Conservation (phyloP, 805 yeast genomes). For the Ogataea zsoltii region DNA sequence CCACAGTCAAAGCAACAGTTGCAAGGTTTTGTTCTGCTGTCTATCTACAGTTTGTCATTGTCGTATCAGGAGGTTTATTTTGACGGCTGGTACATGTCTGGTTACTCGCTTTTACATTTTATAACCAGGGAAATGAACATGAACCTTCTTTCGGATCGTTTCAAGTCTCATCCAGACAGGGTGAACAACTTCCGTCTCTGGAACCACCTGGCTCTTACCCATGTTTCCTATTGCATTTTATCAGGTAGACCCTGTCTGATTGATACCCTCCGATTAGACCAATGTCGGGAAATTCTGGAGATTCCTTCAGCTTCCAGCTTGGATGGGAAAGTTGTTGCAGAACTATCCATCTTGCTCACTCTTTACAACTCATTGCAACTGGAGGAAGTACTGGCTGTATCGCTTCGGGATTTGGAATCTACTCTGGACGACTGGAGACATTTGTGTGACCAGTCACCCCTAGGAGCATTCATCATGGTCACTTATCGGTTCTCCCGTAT, state of each 20-base stretch:
- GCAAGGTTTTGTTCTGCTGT: constrained; percentile 61
- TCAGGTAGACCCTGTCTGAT: constrained; percentile 69
- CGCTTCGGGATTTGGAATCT: constrained; percentile 25
- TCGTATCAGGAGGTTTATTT: constrained; percentile 52
- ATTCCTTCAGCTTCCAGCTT: constrained; percentile 64
- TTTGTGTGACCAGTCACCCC: constrained; percentile 23
- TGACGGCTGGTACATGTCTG: constrained; percentile 71
- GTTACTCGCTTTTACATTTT: constrained; percentile 62
- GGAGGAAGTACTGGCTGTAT: constrained; percentile 25
- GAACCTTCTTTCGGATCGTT: constrained; percentile 25
- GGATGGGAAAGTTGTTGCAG: constrained; percentile 76
- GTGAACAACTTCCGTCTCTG: constrained; percentile 58
- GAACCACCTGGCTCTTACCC: constrained; percentile 69
- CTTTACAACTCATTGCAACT: constrained; percentile 59
- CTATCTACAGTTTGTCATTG: constrained; percentile 60
- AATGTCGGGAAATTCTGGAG: constrained; percentile 58
- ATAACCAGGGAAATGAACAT: constrained; percentile 48
- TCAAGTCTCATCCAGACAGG: constrained; percentile 30
- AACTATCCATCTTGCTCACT: constrained; percentile 57
- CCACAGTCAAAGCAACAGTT: constrained; percentile 52
- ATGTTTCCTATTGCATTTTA: constrained; percentile 59
- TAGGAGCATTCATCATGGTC: constrained; percentile 19
- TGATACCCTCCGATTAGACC: constrained; percentile 58
- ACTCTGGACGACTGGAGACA: constrained; percentile 29
- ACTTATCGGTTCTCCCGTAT: constrained; percentile 23